Percentiles rank a stretch among this genome's conserved stretches.
Conservation (phyloP, 2,329 filamentous ascomycete species). For the Fusarium nelsonii region DNA sequence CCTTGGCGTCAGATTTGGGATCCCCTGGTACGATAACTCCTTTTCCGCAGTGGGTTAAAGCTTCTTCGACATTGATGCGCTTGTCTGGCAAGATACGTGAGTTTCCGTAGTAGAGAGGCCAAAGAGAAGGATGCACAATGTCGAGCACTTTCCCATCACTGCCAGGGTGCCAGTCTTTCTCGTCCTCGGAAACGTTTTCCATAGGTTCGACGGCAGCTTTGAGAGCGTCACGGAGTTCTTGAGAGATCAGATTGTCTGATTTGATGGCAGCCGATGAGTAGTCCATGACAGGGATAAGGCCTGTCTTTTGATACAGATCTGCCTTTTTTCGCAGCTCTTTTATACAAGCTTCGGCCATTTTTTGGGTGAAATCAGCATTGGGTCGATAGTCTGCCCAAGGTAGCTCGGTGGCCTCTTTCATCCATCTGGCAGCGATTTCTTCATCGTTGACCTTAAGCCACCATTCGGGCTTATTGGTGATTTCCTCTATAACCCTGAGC, state of each 20-base stretch:
- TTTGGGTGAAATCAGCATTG: conserved; percentile 14
- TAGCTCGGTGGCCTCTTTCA: conserved; percentile 47
- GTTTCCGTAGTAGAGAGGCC: conserved; percentile 44
- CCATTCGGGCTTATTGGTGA: conserved; percentile 54
- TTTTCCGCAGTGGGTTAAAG: conserved; percentile 52
- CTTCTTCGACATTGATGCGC: conserved; percentile 54
- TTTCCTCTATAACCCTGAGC: conserved; percentile 50
- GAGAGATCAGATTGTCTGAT: conserved; percentile 50
- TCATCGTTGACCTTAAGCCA: conserved; percentile 50
- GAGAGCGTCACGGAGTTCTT: conserved; percentile 54
- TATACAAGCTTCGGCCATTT: conserved; percentile 34
- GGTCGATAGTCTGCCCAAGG: conserved; percentile 46
- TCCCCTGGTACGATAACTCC: conserved; percentile 48
- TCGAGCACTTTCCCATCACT: conserved; percentile 39
- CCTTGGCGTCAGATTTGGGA: neutral
- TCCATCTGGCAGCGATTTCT: conserved; percentile 48
- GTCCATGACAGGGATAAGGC: conserved; percentile 53
- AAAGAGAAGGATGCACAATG: conserved; percentile 41
- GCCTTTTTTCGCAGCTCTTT: conserved; percentile 52
- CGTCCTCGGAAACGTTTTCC: conserved; percentile 61
- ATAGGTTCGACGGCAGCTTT: conserved; percentile 59
- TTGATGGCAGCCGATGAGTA: conserved; percentile 52
- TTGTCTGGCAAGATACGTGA: conserved; percentile 52
- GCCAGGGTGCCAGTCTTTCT: conserved; percentile 52
- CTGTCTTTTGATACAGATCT: conserved; percentile 50